These are phyloP conservation scores for Parasitella parasitica DNA, from an alignment of 371 early-diverging fungal species.

Conservation along the genomic window DNA sequence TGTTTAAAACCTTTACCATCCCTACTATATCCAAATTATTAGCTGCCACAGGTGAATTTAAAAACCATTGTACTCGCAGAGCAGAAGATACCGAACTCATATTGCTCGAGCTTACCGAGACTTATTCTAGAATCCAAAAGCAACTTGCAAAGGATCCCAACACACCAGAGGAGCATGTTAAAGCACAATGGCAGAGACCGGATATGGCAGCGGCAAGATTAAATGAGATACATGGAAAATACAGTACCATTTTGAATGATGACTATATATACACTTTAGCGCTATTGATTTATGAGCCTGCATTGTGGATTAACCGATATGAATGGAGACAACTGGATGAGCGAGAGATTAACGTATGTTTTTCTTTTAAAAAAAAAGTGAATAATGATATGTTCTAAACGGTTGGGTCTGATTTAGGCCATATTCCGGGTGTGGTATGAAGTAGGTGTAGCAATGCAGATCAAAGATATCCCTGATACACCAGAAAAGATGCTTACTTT, in stretches of 20 bases:
- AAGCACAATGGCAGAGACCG: slow-evolving; percentile 25
- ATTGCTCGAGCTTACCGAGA: slow-evolving; percentile 25
- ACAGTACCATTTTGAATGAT: slow-evolving; percentile 42
- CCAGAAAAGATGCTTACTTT: slow-evolving; percentile 28
- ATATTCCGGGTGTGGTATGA: slow-evolving; percentile 36
- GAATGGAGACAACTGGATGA: slow-evolving; percentile 41
- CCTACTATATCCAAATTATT: slow-evolving; percentile 47
- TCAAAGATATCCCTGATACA: slow-evolving; percentile 46
- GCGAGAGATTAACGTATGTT: slow-evolving; percentile 43
- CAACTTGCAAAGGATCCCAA: background rate
- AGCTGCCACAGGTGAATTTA: slow-evolving; percentile 38
- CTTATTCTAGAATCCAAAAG: slow-evolving; percentile 24
- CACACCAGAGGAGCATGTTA: background rate
- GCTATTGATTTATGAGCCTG: slow-evolving; percentile 39
- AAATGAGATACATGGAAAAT: slow-evolving; percentile 48
- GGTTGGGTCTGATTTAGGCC: slow-evolving; percentile 5
- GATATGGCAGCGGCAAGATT: slow-evolving; percentile 27
- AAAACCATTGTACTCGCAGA: slow-evolving; percentile 21
- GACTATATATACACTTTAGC: slow-evolving; percentile 46
- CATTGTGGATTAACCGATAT: slow-evolving; percentile 35
- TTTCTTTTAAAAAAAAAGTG: background rate
- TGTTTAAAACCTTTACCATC: slow-evolving; percentile 47
- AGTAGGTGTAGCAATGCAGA: slow-evolving; percentile 31
- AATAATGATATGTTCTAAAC: too few relatives aligned
- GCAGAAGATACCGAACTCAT: slow-evolving; percentile 45